Percentiles rank a stretch among this genome's conserved stretches.
Conservation (phyloP, 2,329 filamentous ascomycete species). For the Fusarium scirpi region DNA sequence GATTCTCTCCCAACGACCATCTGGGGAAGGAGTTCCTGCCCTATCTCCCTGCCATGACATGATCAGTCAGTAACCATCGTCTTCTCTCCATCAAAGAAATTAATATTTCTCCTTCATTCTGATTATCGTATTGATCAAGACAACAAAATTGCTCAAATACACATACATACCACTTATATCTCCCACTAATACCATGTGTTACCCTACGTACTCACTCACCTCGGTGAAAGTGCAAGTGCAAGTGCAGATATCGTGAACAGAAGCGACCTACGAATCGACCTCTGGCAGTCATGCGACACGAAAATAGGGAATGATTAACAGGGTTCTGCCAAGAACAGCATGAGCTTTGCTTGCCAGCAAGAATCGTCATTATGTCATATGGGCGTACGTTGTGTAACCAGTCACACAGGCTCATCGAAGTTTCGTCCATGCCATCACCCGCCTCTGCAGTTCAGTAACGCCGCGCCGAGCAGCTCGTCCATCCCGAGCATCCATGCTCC, state of each 20-base stretch:
- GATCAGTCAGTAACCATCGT: neutral
- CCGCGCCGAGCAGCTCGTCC: conserved; percentile 1
- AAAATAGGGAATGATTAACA: neutral
- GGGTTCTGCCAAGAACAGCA: neutral
- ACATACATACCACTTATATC: neutral
- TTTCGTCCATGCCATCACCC: conserved; percentile 41
- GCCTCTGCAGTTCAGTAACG: conserved; percentile 24
- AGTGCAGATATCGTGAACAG: neutral
- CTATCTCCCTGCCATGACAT: neutral
- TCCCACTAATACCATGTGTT: neutral
- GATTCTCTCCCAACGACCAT: neutral
- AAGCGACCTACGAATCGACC: neutral
- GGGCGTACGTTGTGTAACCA: conserved; percentile 11
- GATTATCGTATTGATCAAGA: neutral
- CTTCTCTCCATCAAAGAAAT: neutral
- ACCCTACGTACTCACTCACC: neutral
- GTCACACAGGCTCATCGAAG: conserved; percentile 35
- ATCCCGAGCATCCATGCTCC: neutral
- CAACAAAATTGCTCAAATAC: neutral
- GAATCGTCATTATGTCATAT: conserved; percentile 14
- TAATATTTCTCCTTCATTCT: neutral
- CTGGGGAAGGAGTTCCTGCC: neutral
- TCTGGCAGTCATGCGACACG: neutral
- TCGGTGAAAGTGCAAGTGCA: neutral
- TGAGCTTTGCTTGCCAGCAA: neutral